A percentile compares a stretch with the other conserved stretches of the same genome.
Evolutionary conservation across 2,329 filamentous ascomycete genomes (phyloP).

Genomic region (Xenoacremonium recifei): DNA sequence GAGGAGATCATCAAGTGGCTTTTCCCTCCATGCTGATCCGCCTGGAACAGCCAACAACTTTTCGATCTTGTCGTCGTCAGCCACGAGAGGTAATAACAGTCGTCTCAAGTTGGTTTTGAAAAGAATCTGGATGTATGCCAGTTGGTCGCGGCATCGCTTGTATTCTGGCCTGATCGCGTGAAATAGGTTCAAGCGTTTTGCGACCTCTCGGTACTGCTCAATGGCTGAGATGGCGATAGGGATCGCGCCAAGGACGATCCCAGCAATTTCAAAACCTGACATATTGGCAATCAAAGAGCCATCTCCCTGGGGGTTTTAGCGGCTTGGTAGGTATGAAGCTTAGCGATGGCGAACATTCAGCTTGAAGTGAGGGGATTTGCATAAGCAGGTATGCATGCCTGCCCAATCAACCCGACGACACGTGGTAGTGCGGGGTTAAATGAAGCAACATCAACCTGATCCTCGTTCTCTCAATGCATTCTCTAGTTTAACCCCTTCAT

Average conservation of each 20-base stretch:
- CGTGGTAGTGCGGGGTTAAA: not conserved
- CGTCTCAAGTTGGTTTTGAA: constrained; percentile 16
- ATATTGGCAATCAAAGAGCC: not conserved
- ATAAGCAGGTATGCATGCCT: too few relatives aligned
- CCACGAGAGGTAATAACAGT: constrained; percentile 19
- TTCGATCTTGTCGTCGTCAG: constrained; percentile 14
- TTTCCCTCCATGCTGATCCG: constrained; percentile 16
- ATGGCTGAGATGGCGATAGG: constrained; percentile 10
- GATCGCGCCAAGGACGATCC: constrained; percentile 15
- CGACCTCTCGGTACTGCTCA: constrained; percentile 11
- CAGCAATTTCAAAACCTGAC: constrained; percentile 16
- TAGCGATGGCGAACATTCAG: too few relatives aligned
- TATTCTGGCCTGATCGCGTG: constrained; percentile 6
- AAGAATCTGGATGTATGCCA: constrained; percentile 6
- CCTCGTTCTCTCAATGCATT: not conserved
- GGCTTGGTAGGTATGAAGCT: too few relatives aligned
- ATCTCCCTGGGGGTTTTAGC: too few relatives aligned
- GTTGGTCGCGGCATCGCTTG: constrained; percentile 16
- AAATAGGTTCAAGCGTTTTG: constrained; percentile 4
- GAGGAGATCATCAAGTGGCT: constrained; percentile 7
- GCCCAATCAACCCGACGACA: not conserved
- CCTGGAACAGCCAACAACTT: constrained; percentile 16
- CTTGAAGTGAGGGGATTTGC: too few relatives aligned
- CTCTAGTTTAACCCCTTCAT: too few relatives aligned
- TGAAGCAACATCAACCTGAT: not conserved